Conservation (phyloP, 192 early-diverging fungal species). For the Funneliformis mosseae region DNA sequence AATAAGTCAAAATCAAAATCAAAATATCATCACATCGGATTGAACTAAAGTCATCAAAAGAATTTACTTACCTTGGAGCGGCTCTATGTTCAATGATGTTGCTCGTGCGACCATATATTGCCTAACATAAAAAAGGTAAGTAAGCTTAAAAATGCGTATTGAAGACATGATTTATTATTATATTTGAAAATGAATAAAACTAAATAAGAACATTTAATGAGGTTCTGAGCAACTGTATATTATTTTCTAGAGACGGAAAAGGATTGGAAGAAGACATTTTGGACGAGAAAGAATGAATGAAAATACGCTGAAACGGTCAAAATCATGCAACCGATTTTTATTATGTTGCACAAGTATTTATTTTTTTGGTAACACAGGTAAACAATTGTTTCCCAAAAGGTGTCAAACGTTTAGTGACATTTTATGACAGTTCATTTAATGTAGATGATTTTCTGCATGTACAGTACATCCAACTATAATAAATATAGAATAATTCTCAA, state of each 20-base stretch:
- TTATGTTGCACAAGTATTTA: too few species aligned
- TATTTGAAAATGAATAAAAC: not conserved
- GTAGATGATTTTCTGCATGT: too few species aligned
- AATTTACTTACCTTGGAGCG: not conserved
- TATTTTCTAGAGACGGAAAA: not conserved
- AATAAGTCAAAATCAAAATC: too few species aligned
- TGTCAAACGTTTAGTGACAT: too few species aligned
- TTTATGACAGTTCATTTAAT: too few species aligned
- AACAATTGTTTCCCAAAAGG: too few species aligned
- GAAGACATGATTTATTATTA: not conserved
- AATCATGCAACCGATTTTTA: too few species aligned
- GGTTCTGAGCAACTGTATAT: not conserved
- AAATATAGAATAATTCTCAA: too few species aligned
- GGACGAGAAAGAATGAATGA: too few species aligned
- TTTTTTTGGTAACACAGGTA: too few species aligned
- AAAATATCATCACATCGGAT: not conserved
- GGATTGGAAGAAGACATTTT: not conserved
- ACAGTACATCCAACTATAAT: too few species aligned
- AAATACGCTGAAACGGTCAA: too few species aligned
- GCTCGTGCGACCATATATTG: not conserved
- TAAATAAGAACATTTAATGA: not conserved
- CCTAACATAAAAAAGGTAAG: not conserved
- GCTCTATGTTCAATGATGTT: not conserved
- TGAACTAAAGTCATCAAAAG: not conserved
- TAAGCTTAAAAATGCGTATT: not conserved